Evolutionary conservation across 306 rosid genomes (phyloP), one percentile per base, ranked within the genome.

Genomic region (Hylodesmum podocarpum): DNA sequence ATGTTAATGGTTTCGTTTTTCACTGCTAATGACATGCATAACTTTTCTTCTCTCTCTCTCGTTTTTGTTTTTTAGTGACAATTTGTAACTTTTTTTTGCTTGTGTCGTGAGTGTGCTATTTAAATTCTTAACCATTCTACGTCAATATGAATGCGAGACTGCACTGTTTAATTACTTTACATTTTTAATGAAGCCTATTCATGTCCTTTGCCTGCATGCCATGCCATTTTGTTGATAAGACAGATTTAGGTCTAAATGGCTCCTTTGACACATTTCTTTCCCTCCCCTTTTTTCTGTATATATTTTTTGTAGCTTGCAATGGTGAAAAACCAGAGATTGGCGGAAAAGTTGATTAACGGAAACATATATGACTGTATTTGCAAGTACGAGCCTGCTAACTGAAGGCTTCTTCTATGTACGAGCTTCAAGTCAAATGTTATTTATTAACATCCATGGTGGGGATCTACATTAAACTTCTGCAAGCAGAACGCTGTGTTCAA

Each of bases 271-370:
- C 49, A 57, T 21, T 73, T 33, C 22, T 27, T 1, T 2, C 8
- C n/a, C 15, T 89, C 73, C 50, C 50, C 4, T 24, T 74, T 59
- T 19, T 33, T n/a, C n/a, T n/a, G n/a, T 6, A 46, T 46, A 19
- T 37, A 21, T 43, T 8, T 76, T 78, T 62, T 9, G 88, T 91
- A 94, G 98, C 98, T 91, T 80, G 97, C 98, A 19, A 94, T 94
- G 98, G 97, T 94, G 86, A 94, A 94, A 86, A 94, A 94, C 75
- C 98, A 87, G 83, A 88, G 98, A 84, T 80, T 94, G 86, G 98
- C 98, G 19, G 96, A 90, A 49, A 94, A 94, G 79, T 85, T 91
- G 87, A 59, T 94, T 37, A 76, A 86, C 41, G 98, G 98, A 73
- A 87, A 90, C 82, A 84, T 94, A 77, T 91, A 87, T 40, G 87